These are phyloP conservation scores for Primulina eburnea DNA, from an alignment of 257 asterid species.

Conservation along the genomic window DNA sequence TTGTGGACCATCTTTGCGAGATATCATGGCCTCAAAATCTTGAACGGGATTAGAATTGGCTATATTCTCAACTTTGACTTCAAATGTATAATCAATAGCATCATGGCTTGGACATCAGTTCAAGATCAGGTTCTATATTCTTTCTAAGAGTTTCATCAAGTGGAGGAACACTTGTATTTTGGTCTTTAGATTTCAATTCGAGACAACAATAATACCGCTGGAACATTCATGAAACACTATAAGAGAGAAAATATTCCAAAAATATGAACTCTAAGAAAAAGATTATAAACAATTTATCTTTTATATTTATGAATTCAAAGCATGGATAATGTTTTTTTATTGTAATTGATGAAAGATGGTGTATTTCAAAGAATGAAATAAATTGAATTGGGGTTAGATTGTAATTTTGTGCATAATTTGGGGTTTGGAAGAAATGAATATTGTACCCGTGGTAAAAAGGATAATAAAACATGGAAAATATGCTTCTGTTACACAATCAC, in stretches of 20 bases:
- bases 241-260: slow-evolving; percentile 12
- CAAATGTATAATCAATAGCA: slow-evolving; percentile 45
- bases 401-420: too few species aligned
- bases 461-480: too few species aligned
- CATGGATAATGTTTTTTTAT: too few species aligned
- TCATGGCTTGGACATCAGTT: slow-evolving; percentile 53
- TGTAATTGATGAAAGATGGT: too few species aligned
- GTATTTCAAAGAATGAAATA: too few species aligned
- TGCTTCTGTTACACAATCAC: too few species aligned
- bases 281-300: too few species aligned
- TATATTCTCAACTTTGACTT: slow-evolving; percentile 53
- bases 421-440: too few species aligned
- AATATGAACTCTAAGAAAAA: background rate
- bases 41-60: slow-evolving; percentile 70
- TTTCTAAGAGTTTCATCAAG: slow-evolving; percentile 75
- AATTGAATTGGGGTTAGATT: too few species aligned
- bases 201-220: slow-evolving; percentile 80
- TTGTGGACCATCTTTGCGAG: slow-evolving; percentile 79
- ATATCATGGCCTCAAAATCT: slow-evolving; percentile 85
- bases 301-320: too few species aligned
- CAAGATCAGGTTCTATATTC: slow-evolving; percentile 79
- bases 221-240: slow-evolving; percentile 15
- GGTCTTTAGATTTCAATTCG: slow-evolving; percentile 81
- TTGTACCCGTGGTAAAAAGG: too few species aligned
- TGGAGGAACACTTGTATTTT: slow-evolving; percentile 75